These are phyloP conservation scores for Vaccinium vitisidaea DNA, from an alignment of 148 eudicot genomes.

Conservation along the genomic window DNA sequence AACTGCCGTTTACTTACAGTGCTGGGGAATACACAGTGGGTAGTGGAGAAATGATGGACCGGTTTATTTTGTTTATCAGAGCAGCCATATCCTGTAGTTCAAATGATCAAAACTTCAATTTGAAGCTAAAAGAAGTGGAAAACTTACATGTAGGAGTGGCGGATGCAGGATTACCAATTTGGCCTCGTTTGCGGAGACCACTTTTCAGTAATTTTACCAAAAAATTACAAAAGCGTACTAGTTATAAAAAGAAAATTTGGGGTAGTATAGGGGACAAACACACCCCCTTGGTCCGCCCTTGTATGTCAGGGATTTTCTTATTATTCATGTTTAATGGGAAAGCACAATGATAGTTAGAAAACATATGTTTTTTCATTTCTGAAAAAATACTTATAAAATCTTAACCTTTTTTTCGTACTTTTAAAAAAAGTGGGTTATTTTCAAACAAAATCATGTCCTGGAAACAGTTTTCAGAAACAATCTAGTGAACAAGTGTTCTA, in stretches of 20 bases:
- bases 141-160: neutral
- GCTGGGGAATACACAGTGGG: constrained; percentile 72
- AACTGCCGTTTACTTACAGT: constrained; percentile 54
- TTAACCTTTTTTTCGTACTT: neutral
- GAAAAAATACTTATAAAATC: neutral
- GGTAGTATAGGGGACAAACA: too few species aligned
- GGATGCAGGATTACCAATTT: too few species aligned
- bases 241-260: too few species aligned
- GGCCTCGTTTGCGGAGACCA: too few species aligned
- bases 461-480: neutral
- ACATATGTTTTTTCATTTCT: neutral
- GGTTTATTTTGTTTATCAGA: constrained; percentile 83
- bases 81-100: constrained; percentile 86
- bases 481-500: neutral
- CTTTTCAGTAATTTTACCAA: too few species aligned
- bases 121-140: neutral
- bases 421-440: neutral
- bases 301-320: neutral
- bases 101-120: constrained; percentile 10
- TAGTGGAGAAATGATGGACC: constrained; percentile 72
- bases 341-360: neutral
- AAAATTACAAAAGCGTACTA: too few species aligned
- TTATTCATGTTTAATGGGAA: neutral
- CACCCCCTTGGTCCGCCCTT: too few species aligned
- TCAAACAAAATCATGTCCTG: neutral